Evolutionary conservation across 2,329 filamentous ascomycete species (phyloP).

Genomic region (Pseudogymnoascus sp.): DNA sequence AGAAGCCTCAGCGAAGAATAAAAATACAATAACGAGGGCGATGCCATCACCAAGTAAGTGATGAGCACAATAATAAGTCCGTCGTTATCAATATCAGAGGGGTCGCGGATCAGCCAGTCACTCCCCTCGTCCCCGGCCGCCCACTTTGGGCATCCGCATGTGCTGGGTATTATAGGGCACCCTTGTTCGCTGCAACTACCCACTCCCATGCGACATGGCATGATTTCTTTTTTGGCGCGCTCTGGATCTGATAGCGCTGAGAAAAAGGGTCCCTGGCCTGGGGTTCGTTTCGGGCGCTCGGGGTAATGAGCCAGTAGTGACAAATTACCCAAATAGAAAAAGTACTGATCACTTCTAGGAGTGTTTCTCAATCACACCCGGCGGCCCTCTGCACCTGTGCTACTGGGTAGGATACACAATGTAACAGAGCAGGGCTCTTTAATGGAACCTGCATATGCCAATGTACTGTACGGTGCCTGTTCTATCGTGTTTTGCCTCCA

Average conservation of each 20-base stretch:
- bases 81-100: constrained; percentile 1
- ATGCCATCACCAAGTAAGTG: background rate
- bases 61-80: background rate
- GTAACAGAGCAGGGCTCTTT: background rate
- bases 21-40: background rate
- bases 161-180: background rate
- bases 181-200: background rate
- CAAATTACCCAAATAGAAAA: constrained; percentile 2
- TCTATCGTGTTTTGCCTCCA: constrained; percentile 1
- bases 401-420: background rate
- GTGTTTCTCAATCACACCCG: constrained; percentile 1
- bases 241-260: background rate
- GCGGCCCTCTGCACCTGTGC: background rate
- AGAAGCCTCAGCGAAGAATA: background rate
- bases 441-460: background rate
- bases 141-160: background rate
- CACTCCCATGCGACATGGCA: background rate
- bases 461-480: background rate
- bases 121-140: background rate
- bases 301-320: background rate
- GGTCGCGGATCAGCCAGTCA: background rate
- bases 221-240: background rate
- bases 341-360: constrained; percentile 1
- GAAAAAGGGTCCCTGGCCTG: background rate
- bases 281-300: background rate